These are phyloP conservation scores for Septoria linicola DNA, from an alignment of 2,329 filamentous ascomycete species.

Conservation along the genomic window DNA sequence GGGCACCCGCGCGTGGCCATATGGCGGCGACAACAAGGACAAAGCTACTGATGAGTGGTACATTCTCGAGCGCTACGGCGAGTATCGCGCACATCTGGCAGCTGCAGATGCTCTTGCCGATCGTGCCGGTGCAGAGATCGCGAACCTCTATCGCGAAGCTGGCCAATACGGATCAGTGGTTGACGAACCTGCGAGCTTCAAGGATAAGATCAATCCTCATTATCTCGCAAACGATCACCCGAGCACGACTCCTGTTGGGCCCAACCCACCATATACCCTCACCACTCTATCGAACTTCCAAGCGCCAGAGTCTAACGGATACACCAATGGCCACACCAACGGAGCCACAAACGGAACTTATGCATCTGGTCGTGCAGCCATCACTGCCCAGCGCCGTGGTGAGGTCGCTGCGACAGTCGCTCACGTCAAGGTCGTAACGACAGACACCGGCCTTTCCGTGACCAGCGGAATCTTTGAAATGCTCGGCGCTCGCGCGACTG, in stretches of 20 bases:
- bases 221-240: conserved; percentile 20
- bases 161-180: conserved; percentile 32
- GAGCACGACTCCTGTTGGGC: conserved; percentile 16
- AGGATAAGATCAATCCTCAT: conserved; percentile 24
- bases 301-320: conserved; percentile 1
- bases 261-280: conserved; percentile 26
- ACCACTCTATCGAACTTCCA: conserved; percentile 25
- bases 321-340: conserved; percentile 23
- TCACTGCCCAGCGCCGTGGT: conserved; percentile 56
- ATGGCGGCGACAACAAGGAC: conserved; percentile 61
- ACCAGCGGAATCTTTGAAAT: conserved; percentile 65
- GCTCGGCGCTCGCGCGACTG: conserved; percentile 59
- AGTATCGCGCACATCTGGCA: conserved; percentile 61
- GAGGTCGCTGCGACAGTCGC: conserved; percentile 64
- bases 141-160: conserved; percentile 46
- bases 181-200: conserved; percentile 16
- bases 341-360: conserved; percentile 23
- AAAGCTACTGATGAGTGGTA: conserved; percentile 63
- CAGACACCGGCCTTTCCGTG: conserved; percentile 59
- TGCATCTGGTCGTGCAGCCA: conserved; percentile 36
- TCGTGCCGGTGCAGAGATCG: conserved; percentile 52
- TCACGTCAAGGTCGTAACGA: conserved; percentile 62
- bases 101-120: conserved; percentile 61
- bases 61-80: conserved; percentile 63
- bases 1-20: conserved; percentile 63